phyloP scores from a whole-genome alignment of 306 rosid genomes.

The Cercis canadensis region DNA sequence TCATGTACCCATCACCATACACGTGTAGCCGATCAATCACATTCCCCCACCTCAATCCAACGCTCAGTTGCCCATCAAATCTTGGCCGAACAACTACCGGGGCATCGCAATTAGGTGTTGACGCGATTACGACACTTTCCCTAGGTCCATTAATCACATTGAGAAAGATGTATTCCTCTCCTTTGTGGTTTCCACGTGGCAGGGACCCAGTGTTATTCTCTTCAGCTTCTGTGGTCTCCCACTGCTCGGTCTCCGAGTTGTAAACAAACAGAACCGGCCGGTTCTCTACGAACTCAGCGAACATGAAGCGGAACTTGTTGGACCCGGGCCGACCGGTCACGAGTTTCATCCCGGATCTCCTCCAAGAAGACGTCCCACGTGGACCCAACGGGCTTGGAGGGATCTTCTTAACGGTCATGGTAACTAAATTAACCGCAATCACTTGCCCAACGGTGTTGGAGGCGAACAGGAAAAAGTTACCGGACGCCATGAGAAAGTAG shows the following conservation, averaged over 20 bases:
- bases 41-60: conserved; percentile 57
- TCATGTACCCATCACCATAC: conserved; percentile 74
- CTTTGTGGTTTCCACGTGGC: conserved; percentile 42
- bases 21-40: conserved; percentile 57
- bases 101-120: background rate
- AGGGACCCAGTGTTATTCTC: conserved; percentile 9
- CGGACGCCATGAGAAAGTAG: conserved; percentile 59
- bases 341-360: conserved; percentile 68
- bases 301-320: conserved; percentile 54
- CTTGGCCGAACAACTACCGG: conserved; percentile 54
- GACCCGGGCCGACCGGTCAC: conserved; percentile 45
- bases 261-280: conserved; percentile 55
- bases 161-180: conserved; percentile 34
- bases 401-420: conserved; percentile 53
- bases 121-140: conserved; percentile 51
- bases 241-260: conserved; percentile 44
- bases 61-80: conserved; percentile 29
- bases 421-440: conserved; percentile 55
- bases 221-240: conserved; percentile 47
- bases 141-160: conserved; percentile 44
- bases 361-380: conserved; percentile 71
- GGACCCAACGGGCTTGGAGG: conserved; percentile 70
- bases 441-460: conserved; percentile 57
- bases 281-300: conserved; percentile 56
- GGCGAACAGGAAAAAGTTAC: conserved; percentile 57